phyloP scores from a whole-genome alignment of 2,329 filamentous ascomycete species.

The Cladophialophora carrionii region DNA sequence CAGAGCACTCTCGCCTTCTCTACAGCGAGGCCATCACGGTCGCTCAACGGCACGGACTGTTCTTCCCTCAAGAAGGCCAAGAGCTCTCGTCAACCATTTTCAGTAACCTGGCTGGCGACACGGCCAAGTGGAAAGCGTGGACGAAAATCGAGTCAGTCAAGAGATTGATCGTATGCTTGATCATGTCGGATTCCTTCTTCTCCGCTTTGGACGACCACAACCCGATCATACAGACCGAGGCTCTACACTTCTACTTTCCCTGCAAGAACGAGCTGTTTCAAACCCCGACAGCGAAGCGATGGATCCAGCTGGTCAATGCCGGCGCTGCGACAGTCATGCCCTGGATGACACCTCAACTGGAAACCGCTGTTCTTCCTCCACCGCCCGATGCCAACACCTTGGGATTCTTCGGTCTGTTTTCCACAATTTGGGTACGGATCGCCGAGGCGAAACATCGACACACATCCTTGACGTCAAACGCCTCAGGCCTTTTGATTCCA shows the following conservation, averaged over 20 bases:
- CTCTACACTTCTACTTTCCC: constrained; percentile 17
- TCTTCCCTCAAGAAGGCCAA: constrained; percentile 10
- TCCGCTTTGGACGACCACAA: constrained; percentile 7
- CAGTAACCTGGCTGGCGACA: background rate
- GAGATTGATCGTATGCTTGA: constrained; percentile 19
- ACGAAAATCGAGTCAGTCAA: constrained; percentile 22
- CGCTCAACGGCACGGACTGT: constrained; percentile 15
- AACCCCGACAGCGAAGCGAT: constrained; percentile 11
- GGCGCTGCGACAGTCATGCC: constrained; percentile 16
- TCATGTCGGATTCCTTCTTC: constrained; percentile 20
- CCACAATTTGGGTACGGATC: constrained; percentile 13
- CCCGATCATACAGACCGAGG: constrained; percentile 15
- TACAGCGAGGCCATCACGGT: constrained; percentile 9
- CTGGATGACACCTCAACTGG: constrained; percentile 13
- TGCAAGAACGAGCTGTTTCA: constrained; percentile 21
- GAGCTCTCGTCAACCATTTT: constrained; percentile 8
- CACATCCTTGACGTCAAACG: background rate
- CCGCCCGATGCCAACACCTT: constrained; percentile 10
- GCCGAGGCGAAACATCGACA: constrained; percentile 12
- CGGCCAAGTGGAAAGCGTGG: constrained; percentile 22
- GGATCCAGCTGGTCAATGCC: constrained; percentile 8
- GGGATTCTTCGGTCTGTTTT: constrained; percentile 19
- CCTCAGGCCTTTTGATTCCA: constrained; percentile 10
- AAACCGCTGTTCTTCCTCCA: constrained; percentile 7
- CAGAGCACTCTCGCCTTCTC: constrained; percentile 13